Conservation (phyloP, 2,329 filamentous ascomycete genomes). For the Ceratocystis destructans region DNA sequence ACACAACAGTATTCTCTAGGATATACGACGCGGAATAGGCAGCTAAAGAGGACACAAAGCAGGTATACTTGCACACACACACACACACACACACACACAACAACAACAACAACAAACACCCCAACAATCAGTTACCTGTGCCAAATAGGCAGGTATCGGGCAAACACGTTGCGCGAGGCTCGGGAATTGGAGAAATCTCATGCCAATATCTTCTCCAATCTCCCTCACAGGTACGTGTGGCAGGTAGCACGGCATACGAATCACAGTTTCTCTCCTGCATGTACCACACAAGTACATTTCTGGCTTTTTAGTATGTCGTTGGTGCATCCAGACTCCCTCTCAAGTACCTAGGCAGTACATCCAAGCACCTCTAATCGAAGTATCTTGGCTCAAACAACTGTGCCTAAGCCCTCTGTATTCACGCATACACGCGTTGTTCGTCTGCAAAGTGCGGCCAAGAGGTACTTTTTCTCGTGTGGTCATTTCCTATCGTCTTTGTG, state of each 20-base stretch:
- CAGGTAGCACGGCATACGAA: not conserved
- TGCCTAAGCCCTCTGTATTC: too few species aligned
- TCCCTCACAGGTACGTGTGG: not conserved
- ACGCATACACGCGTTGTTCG: not conserved
- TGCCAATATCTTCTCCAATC: not conserved
- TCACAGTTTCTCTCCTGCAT: not conserved
- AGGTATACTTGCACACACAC: not conserved
- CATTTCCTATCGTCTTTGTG: not conserved
- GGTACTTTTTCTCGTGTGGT: not conserved
- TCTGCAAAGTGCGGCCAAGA: not conserved
- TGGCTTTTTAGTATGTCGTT: not conserved
- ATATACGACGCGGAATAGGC: not conserved
- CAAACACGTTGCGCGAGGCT: not conserved
- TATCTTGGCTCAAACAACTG: too few species aligned
- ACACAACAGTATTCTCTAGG: not conserved
- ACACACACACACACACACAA: not conserved
- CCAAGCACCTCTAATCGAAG: not conserved
- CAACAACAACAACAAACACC: not conserved
- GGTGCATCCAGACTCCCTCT: not conserved
- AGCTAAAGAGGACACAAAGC: not conserved
- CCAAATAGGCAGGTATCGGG: too few species aligned
- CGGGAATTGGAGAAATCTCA: not conserved
- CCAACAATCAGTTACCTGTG: not conserved
- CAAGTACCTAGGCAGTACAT: not conserved
- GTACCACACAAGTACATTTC: not conserved